phyloP scores from a whole-genome alignment of 129 eudicot species.

The sunflower (Helianthus annuus) region HanXRQr2.0-SUNRISE NC_035445.2:155444389-155444888 shows the following conservation, averaged over 20 bases:
- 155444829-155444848: background rate
- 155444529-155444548: slow-evolving; percentile 43
- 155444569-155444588: too few relatives aligned
- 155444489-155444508: slow-evolving; percentile 96
- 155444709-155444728: slow-evolving; percentile 97
- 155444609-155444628: background rate
- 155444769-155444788: slow-evolving; percentile 99
- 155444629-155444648: background rate
- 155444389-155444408: too few relatives aligned
- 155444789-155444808: slow-evolving; percentile 28
- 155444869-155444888: slow-evolving; percentile 91
- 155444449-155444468: too few relatives aligned
- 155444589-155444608: background rate
- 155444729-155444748: slow-evolving; percentile 90
- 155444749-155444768: slow-evolving; percentile 97
- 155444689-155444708: slow-evolving; percentile 96
- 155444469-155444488: slow-evolving; percentile 78
- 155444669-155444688: slow-evolving; percentile 99
- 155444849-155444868: slow-evolving; percentile 53
- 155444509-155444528: slow-evolving; percentile 94
- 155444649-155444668: slow-evolving; percentile 31
- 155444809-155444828: background rate
- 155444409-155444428: too few relatives aligned
- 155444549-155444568: background rate
- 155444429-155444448: too few relatives aligned